Conservation (phyloP, 306 rosid species). For the Vicia sativa region DNA sequence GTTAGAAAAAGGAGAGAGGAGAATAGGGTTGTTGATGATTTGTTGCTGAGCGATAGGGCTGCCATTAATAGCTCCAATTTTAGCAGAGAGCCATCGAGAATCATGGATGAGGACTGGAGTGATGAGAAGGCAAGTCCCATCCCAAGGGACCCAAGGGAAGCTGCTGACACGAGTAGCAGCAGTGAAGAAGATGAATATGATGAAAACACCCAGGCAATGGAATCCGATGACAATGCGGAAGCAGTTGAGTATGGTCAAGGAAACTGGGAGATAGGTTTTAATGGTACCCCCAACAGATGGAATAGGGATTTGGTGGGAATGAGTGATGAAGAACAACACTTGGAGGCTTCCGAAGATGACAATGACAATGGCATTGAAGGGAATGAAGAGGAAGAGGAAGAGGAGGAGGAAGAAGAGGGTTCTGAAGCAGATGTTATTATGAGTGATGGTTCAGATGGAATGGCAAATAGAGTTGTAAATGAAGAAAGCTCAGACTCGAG, state of each 20-base stretch:
- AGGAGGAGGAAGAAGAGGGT: conserved; percentile 70
- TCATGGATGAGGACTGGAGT: conserved; percentile 70
- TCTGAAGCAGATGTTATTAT: conserved; percentile 63
- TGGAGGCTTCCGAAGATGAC: conserved; percentile 79
- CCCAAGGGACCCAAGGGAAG: conserved; percentile 55
- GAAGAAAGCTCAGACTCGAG: conserved; percentile 67
- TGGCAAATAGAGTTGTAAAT: conserved; percentile 53
- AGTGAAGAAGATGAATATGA: conserved; percentile 74
- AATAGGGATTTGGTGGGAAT: conserved; percentile 50
- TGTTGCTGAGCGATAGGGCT: conserved; percentile 41
- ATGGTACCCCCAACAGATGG: conserved; percentile 70
- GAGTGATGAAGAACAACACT: conserved; percentile 79
- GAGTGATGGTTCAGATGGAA: conserved; percentile 77
- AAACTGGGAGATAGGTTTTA: conserved; percentile 80
- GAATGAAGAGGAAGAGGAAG: conserved; percentile 61
- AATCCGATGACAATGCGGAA: conserved; percentile 65
- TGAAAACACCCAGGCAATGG: conserved; percentile 56
- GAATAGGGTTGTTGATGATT: conserved; percentile 63
- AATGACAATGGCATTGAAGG: conserved; percentile 51
- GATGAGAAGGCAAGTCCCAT: conserved; percentile 54
- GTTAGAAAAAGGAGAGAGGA: conserved; percentile 77
- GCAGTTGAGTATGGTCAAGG: conserved; percentile 73
- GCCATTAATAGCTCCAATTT: conserved; percentile 50
- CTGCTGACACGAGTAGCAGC: conserved; percentile 52
- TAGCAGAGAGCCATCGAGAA: conserved; percentile 62